These are phyloP conservation scores for Yamadazyma mexicana DNA, from an alignment of 1,139 yeast species.

Conservation along the genomic window DNA sequence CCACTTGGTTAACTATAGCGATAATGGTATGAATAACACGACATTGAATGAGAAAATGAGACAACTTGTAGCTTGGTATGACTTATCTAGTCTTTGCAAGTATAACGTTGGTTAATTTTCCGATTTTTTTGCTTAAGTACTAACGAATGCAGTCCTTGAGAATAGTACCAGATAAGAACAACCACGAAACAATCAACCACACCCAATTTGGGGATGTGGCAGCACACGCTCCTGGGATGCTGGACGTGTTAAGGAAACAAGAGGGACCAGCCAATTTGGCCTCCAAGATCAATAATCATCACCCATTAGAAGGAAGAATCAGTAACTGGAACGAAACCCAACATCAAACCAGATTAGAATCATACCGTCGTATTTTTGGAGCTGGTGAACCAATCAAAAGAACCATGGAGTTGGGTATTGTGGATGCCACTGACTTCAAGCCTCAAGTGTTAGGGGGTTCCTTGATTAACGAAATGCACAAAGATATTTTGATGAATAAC, in stretches of 20 bases:
- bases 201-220: constrained; percentile 53
- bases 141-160: constrained; percentile 39
- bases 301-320: constrained; percentile 80
- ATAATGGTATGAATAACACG: constrained; percentile 5
- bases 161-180: constrained; percentile 48
- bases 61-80: too few species aligned
- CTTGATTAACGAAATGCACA: constrained; percentile 50
- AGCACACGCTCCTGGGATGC: constrained; percentile 61
- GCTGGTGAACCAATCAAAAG: constrained; percentile 92
- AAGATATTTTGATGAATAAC: constrained; percentile 74
- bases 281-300: constrained; percentile 75
- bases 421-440: constrained; percentile 69
- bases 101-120: too few species aligned
- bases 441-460: constrained; percentile 64
- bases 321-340: constrained; percentile 81
- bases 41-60: not conserved
- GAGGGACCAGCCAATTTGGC: constrained; percentile 64
- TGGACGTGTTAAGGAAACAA: constrained; percentile 55
- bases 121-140: too few species aligned
- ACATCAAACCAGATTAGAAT: constrained; percentile 68
- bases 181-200: constrained; percentile 43
- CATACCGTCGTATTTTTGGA: constrained; percentile 81
- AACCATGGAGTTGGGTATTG: constrained; percentile 78
- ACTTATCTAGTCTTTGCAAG: too few species aligned
- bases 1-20: too few species aligned